Percentiles rank a stretch among this genome's conserved stretches.
Evolutionary conservation across 306 rosid genomes (phyloP).

Genomic region (Sindora glabra): DNA sequence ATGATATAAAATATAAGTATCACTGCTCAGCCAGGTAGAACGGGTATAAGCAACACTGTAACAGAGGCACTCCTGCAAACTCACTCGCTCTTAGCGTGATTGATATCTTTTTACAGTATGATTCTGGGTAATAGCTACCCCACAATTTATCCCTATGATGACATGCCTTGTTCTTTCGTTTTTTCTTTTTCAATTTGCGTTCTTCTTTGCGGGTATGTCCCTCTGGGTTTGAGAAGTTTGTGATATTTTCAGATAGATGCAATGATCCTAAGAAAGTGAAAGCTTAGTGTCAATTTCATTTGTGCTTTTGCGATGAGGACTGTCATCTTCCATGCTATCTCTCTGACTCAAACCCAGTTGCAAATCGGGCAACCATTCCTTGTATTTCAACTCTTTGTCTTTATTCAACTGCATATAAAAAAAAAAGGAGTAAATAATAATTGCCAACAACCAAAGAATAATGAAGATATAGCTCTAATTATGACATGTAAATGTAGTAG

Average conservation of each 20-base stretch:
- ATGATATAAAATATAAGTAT: too few species aligned
- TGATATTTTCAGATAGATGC: constrained; percentile 14
- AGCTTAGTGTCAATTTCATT: constrained; percentile 60
- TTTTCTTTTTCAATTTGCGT: neutral
- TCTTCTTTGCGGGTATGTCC: neutral
- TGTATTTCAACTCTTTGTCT: constrained; percentile 24
- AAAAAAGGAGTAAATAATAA: neutral
- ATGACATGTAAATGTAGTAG: too few species aligned
- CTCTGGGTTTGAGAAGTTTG: constrained; percentile 6
- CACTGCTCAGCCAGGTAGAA: too few species aligned
- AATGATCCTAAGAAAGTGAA: constrained; percentile 46
- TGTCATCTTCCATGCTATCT: constrained; percentile 15
- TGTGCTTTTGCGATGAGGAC: constrained; percentile 16
- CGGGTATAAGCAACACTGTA: too few species aligned
- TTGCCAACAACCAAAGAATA: neutral
- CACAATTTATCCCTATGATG: too few species aligned
- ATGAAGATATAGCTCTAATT: too few species aligned
- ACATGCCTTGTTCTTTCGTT: too few species aligned
- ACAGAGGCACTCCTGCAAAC: too few species aligned
- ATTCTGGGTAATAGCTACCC: too few species aligned
- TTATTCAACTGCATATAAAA: constrained; percentile 32
- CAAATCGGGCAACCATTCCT: constrained; percentile 48
- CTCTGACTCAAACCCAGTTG: constrained; percentile 44
- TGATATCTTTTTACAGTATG: too few species aligned
- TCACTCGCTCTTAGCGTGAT: too few species aligned